phyloP scores from a whole-genome alignment of 768 basidiomycete species.

The Tricholoma bakamatsutake region DNA sequence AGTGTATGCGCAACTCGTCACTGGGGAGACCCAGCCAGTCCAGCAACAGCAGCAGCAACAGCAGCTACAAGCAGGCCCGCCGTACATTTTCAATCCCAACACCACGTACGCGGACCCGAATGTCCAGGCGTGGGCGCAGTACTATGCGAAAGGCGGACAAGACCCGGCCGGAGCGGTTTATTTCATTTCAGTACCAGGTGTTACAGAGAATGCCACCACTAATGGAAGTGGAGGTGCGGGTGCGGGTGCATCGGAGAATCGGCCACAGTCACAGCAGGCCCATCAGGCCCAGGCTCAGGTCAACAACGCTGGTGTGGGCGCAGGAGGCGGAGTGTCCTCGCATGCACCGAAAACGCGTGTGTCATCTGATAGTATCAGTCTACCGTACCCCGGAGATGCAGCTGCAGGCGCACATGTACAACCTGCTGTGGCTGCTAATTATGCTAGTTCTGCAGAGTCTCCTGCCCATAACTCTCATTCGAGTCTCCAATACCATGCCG shows the following conservation, averaged over 20 bases:
- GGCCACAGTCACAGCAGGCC: conserved; percentile 15
- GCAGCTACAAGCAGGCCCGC: conserved; percentile 31
- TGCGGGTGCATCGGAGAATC: neutral
- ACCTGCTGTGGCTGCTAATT: conserved; percentile 1
- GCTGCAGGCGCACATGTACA: neutral
- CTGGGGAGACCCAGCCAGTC: conserved; percentile 16
- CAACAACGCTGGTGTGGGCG: conserved; percentile 1
- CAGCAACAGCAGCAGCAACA: conserved; percentile 16
- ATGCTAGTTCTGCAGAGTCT: conserved; percentile 7
- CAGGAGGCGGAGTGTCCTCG: conserved; percentile 6
- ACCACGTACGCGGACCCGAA: conserved; percentile 71
- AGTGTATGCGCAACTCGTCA: conserved; percentile 15
- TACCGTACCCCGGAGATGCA: conserved; percentile 18
- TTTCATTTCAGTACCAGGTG: conserved; percentile 72
- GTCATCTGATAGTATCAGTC: neutral
- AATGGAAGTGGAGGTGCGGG: neutral
- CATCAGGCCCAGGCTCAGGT: conserved; percentile 14
- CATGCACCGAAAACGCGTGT: conserved; percentile 3
- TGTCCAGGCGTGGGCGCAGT: conserved; percentile 82
- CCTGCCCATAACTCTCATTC: conserved; percentile 6
- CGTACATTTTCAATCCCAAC: conserved; percentile 57
- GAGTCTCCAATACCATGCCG: neutral
- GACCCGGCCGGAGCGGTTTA: conserved; percentile 75
- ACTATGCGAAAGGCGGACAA: conserved; percentile 75
- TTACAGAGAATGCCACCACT: conserved; percentile 37